Evolutionary conservation across 116 monocot species (phyloP), one percentile per base, ranked within the genome.

Genomic region (Phalaenopsis hybrid): DNA sequence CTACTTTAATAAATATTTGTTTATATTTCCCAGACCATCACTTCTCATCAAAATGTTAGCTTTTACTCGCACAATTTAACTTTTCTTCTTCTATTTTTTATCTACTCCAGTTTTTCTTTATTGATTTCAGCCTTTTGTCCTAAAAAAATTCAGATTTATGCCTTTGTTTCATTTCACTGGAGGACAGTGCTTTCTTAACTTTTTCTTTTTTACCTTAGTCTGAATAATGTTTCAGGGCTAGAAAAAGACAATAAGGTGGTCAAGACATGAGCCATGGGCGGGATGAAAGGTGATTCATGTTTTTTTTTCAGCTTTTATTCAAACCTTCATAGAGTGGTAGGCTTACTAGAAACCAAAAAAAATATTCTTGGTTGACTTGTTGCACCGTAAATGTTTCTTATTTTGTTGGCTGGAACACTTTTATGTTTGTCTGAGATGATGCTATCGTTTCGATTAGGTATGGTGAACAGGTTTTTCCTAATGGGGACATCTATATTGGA

Each of bases 401-500:
- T 28, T 77, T 77, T 52, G 59, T 20, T 55, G 55, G 37, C 37
- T 37, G 72, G 72, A 75, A 45, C 45, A n/a, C 37, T 15, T 12
- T 72, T 34, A 21, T 34, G 51, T 50, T 77, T 49, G 28, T 28
- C 51, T 77, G 5, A 28, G 77, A 44, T 15, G 4, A 34, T 79
- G 76, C 15, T 74, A 9, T 82, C 45, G 7, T 69, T 58, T 83
- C 81, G 70, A 11, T 79, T 67, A 89, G 92, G 83, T 28, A 80
- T 82, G 46, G 83, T 81, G 85, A 89, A 82, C 81, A 83, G 21
- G 80, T 83, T 75, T 84, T 96, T 84, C 81, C 89, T 57, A 96
- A 96, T 83, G 94, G 96, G n/a, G 94, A 96, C 63, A 57, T 81
- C 28, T 96, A 94, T 82, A 57, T 81, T 79, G 94, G 94, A 76